Percentiles rank a stretch among this genome's conserved stretches.
Conservation (phyloP, 1,284 basidiomycete species). For the Leccinum olivaceoglutinosum region DNA sequence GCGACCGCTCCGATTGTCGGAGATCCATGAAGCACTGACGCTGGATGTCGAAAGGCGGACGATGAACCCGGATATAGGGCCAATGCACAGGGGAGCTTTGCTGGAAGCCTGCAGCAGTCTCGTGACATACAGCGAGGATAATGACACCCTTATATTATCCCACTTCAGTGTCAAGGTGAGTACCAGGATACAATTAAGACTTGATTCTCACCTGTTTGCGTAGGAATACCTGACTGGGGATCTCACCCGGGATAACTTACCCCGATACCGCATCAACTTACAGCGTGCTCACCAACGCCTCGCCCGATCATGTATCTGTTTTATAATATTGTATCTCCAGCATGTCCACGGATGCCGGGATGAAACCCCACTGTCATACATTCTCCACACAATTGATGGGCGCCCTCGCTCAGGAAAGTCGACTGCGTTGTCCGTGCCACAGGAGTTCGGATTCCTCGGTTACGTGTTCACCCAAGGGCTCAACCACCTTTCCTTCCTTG, state of each 20-base stretch:
- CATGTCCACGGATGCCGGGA: constrained; percentile 1
- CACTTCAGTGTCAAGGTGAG: constrained; percentile 15
- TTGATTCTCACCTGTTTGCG: background rate
- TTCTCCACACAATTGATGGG: background rate
- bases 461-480: constrained; percentile 6
- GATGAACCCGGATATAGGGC: constrained; percentile 1
- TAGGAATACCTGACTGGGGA: constrained; percentile 10
- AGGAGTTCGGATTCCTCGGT: background rate
- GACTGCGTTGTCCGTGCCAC: background rate
- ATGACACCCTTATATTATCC: constrained; percentile 9
- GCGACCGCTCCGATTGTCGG: constrained; percentile 4
- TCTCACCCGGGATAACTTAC: background rate
- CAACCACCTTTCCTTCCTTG: constrained; percentile 6
- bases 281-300: constrained; percentile 5
- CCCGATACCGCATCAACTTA: constrained; percentile 1
- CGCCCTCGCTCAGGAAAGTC: background rate
- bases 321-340: constrained; percentile 1
- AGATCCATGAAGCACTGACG: constrained; percentile 5
- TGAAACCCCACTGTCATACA: background rate
- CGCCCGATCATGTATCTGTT: constrained; percentile 5
- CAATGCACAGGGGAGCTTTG: constrained; percentile 2
- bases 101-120: constrained; percentile 8
- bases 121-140: constrained; percentile 8
- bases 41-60: background rate
- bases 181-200: background rate